Conservation (phyloP, 129 eudicot genomes). For the Tanacetum coccineum region DNA sequence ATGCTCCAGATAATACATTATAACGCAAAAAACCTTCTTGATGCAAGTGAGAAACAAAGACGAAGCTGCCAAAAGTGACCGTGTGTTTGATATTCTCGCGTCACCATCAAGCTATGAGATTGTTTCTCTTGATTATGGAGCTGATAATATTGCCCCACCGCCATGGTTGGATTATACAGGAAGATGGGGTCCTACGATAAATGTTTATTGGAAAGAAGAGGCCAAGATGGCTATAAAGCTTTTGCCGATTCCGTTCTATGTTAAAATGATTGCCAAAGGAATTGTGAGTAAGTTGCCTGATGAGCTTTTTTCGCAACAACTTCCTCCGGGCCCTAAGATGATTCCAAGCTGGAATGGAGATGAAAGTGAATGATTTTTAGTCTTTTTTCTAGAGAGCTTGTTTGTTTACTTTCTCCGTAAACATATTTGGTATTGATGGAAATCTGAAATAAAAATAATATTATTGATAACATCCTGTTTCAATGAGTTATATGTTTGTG, state of each 20-base stretch:
- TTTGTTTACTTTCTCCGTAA: too few relatives aligned
- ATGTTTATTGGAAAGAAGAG: background rate
- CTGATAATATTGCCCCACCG: background rate
- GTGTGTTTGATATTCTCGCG: constrained; percentile 20
- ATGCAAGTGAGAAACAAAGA: background rate
- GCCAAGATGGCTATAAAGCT: too few relatives aligned
- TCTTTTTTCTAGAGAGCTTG: too few relatives aligned
- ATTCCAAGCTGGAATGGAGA: constrained; percentile 20
- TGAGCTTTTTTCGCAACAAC: constrained; percentile 30
- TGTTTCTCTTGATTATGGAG: constrained; percentile 12
- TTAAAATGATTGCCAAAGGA: background rate
- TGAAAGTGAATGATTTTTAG: constrained; percentile 19
- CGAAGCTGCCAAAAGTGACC: constrained; percentile 22
- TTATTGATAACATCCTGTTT: too few relatives aligned
- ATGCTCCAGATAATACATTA: background rate
- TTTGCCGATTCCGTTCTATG: too few relatives aligned
- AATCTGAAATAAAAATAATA: too few relatives aligned
- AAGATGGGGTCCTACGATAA: constrained; percentile 35
- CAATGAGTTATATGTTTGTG: too few relatives aligned
- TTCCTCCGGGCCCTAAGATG: constrained; percentile 29
- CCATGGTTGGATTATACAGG: constrained; percentile 33
- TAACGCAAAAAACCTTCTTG: background rate
- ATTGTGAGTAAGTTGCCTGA: constrained; percentile 16
- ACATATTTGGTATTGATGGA: too few relatives aligned
- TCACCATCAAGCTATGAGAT: constrained; percentile 10